These are phyloP conservation scores for Botryotinia globosa DNA, from an alignment of 2,329 filamentous ascomycete genomes.

Conservation along the genomic window DNA sequence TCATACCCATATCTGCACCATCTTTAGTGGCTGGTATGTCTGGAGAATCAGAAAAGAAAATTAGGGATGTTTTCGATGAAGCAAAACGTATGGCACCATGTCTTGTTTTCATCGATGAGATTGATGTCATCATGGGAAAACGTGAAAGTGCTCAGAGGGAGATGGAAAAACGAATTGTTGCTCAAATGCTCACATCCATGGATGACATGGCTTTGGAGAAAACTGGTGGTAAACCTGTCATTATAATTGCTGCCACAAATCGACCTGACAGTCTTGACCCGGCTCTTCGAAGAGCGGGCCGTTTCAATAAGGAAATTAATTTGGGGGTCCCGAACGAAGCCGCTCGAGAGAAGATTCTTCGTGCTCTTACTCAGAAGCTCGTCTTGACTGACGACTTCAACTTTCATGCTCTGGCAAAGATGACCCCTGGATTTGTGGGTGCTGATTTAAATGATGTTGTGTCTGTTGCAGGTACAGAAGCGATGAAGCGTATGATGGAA, in stretches of 20 bases:
- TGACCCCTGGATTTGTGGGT: conserved; percentile 90
- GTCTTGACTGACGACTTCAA: conserved; percentile 68
- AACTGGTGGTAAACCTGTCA: conserved; percentile 73
- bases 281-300: conserved; percentile 67
- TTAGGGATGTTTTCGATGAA: conserved; percentile 82
- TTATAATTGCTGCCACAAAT: conserved; percentile 90
- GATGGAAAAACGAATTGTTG: conserved; percentile 84
- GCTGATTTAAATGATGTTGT: conserved; percentile 75
- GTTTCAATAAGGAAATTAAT: conserved; percentile 82
- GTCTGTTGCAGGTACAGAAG: conserved; percentile 40
- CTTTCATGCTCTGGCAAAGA: conserved; percentile 70
- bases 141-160: conserved; percentile 79
- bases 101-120: conserved; percentile 86
- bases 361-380: conserved; percentile 66
- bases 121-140: conserved; percentile 88
- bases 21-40: conserved; percentile 84
- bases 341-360: conserved; percentile 74
- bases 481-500: conserved; percentile 41
- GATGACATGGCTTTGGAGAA: conserved; percentile 71
- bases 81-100: conserved; percentile 83
- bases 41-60: conserved; percentile 83
- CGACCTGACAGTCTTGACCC: conserved; percentile 83
- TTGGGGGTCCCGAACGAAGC: conserved; percentile 81
- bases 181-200: conserved; percentile 83
- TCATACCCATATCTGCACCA: conserved; percentile 78